These are phyloP conservation scores for Coprinopsis marcescibilis DNA, from an alignment of 768 basidiomycete species.

Conservation along the genomic window DNA sequence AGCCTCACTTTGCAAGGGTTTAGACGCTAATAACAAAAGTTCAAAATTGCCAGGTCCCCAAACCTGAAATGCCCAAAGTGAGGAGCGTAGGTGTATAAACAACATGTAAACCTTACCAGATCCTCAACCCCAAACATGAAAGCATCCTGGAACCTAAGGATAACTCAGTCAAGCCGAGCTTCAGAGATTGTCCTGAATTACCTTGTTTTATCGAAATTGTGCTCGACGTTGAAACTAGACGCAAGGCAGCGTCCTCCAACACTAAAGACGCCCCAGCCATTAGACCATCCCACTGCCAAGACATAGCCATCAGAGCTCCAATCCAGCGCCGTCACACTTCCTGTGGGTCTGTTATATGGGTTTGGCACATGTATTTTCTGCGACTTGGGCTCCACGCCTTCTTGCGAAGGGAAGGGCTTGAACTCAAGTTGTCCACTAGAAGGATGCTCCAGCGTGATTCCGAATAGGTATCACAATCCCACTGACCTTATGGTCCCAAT, in stretches of 20 bases:
- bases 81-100: neutral
- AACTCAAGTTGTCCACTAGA: conserved; percentile 62
- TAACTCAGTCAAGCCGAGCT: neutral
- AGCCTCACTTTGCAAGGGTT: conserved; percentile 41
- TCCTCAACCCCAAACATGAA: conserved; percentile 80
- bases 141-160: conserved; percentile 60
- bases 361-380: conserved; percentile 61
- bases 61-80: conserved; percentile 53
- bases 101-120: conserved; percentile 47
- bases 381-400: conserved; percentile 50
- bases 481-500: conserved; percentile 67
- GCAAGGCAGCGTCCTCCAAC: conserved; percentile 84
- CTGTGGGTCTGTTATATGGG: conserved; percentile 50
- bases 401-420: conserved; percentile 62
- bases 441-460: conserved; percentile 3
- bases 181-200: conserved; percentile 17
- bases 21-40: conserved; percentile 65
- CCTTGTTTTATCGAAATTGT: conserved; percentile 51
- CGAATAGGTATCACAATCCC: conserved; percentile 4
- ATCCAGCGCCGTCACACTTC: conserved; percentile 62
- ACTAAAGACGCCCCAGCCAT: conserved; percentile 89
- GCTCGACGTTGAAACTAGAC: conserved; percentile 68
- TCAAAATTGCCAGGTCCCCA: conserved; percentile 95
- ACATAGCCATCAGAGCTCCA: conserved; percentile 98
- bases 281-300: conserved; percentile 85